phyloP scores from a whole-genome alignment of 2,329 filamentous ascomycete species.

The Cladosporium sp. region DNA sequence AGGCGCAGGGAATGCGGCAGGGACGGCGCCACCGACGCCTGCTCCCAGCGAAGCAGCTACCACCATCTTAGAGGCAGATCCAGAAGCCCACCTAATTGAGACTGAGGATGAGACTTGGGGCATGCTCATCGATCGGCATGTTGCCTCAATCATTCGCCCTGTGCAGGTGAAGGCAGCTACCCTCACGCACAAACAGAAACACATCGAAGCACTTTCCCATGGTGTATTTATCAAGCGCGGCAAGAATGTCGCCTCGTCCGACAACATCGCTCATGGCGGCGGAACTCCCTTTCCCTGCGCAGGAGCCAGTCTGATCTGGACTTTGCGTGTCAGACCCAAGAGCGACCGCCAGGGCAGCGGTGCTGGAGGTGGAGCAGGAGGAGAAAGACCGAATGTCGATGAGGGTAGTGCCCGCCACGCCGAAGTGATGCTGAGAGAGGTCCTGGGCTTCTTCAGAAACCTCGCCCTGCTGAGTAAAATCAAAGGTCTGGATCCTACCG shows the following conservation, averaged over 20 bases:
- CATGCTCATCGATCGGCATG: constrained; percentile 50
- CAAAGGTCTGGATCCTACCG: constrained; percentile 48
- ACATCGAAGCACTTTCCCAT: constrained; percentile 34
- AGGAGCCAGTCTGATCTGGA: constrained; percentile 43
- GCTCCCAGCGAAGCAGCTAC: constrained; percentile 43
- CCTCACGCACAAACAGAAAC: neutral
- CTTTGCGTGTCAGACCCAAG: constrained; percentile 36
- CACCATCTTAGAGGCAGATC: constrained; percentile 46
- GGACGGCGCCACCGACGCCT: constrained; percentile 38
- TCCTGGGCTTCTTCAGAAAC: constrained; percentile 63
- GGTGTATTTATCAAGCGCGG: constrained; percentile 42
- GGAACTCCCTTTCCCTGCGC: constrained; percentile 25
- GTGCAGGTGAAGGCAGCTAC: neutral
- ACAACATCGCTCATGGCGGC: neutral
- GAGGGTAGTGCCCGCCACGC: constrained; percentile 32
- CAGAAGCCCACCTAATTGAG: constrained; percentile 67
- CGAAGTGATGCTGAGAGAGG: constrained; percentile 64
- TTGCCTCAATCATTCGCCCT: constrained; percentile 24
- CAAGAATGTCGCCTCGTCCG: constrained; percentile 4
- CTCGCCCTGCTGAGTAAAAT: constrained; percentile 65
- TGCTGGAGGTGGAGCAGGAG: too few relatives aligned
- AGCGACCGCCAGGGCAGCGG: constrained; percentile 20
- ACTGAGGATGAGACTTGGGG: constrained; percentile 72
- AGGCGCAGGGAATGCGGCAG: neutral
- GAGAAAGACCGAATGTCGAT: constrained; percentile 22